A percentile compares a stretch with the other conserved stretches of the same genome.
Evolutionary conservation across 768 basidiomycete genomes (phyloP).

Genomic region (Collybia sordida): DNA sequence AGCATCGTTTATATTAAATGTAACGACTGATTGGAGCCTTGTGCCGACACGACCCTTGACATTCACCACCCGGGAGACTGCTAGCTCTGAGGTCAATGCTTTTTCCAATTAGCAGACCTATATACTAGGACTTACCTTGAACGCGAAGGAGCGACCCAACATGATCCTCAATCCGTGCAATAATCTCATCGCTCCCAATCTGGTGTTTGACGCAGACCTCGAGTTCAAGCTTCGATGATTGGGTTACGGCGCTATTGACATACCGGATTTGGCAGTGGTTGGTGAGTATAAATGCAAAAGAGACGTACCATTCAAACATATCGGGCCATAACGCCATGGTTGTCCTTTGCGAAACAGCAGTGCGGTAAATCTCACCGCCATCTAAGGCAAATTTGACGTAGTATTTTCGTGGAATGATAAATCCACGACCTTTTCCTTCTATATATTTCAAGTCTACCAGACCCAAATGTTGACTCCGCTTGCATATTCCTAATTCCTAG

Average conservation of each 20-base stretch:
- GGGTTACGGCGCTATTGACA: background rate
- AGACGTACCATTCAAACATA: background rate
- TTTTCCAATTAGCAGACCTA: background rate
- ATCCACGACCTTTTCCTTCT: no score
- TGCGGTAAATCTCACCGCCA: background rate
- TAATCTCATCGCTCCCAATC: background rate
- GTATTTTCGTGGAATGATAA: no score
- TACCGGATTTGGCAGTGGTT: background rate
- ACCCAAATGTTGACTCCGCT: no score
- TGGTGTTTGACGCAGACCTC: background rate
- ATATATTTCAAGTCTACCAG: no score
- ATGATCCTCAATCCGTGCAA: background rate
- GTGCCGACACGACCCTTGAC: background rate
- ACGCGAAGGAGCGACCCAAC: background rate
- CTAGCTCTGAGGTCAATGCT: background rate
- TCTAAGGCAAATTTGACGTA: background rate
- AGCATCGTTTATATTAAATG: background rate
- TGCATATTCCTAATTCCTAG: no score
- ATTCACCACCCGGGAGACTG: background rate
- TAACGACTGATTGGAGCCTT: background rate
- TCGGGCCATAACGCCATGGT: background rate
- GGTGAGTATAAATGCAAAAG: background rate
- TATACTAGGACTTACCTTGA: background rate
- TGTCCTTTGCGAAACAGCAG: background rate
- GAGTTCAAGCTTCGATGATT: background rate